Evolutionary conservation across 495 filamentous ascomycete genomes (phyloP), one percentile per base, ranked within the genome.

Genomic region (Penicillium arizonense): DNA sequence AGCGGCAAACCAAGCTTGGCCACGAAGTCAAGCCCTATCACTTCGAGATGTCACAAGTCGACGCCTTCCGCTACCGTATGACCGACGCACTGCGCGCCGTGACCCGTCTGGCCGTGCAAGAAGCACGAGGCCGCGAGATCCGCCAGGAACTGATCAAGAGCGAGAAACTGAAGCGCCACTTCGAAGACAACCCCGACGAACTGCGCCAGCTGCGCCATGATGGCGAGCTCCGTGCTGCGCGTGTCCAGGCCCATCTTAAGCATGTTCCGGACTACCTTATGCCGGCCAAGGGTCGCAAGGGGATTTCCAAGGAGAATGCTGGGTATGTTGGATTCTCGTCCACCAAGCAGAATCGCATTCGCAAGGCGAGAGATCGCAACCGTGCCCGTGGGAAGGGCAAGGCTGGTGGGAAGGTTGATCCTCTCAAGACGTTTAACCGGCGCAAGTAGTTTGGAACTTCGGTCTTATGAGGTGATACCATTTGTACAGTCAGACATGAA

Each of bases 181-280:
- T 97, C 63, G 94, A 97, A 64, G 94, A 99, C 70, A 97, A 97
- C 67, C 94, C 94, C 0, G 83, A 84, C 7, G 92, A 97, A 63
- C 72, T 97, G 37, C 79, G 85, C 18, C 88, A 94, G 64, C 76
- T 99, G 45, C 79, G 94, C 24, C 94, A 99, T 64, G 95, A 99
- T 65, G 87, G 85, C 9, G 94, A 96, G 68, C 71, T 94, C 39
- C 84, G 90, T 54, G 79, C 85, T 18, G 87, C 88, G 4, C 78
- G 88, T 56, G 79, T 91, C 26, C 91, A 96, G 71, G 79, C 86
- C 10, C 95, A 99, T 78, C 71, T 99, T 51, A 96, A 89, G 70
- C 91, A 97, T 74, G 89, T 99, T 3, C 94, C 94, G 0, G 91
- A 96, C 21, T 99, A 99, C 71, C 71, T 99, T 41, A 78, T 99